Evolutionary conservation across 768 basidiomycete species (phyloP), one percentile per base, ranked within the genome.

Genomic region (Guyanaporus albipodus): DNA sequence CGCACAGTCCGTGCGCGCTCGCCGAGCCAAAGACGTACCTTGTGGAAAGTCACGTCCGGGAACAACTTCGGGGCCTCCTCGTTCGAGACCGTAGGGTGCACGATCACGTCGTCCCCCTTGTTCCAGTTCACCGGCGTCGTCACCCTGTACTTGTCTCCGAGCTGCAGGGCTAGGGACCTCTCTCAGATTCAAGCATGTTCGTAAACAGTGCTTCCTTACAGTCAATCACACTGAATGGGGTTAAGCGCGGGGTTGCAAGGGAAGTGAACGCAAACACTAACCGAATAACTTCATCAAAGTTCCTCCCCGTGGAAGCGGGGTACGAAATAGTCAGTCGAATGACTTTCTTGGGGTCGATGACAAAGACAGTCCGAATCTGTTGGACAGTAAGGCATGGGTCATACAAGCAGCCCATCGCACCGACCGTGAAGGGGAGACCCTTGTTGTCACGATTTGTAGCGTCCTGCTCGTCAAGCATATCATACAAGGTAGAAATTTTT

Each of bases 401-500:
- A 22, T 33, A 29, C 21, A 27, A 31, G 17, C 14, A 17, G 12
- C 28, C 11, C 15, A 22, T 38, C 8, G 15, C 46, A 49, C 45
- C 41, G 54, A 84, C 91, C 38, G 96, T 99, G 76, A 97, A 92
- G 18, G 96, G 96, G 35, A 97, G 77, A 38, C 93, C 91, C 68
- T 89, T 91, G 29, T 70, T 72, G 64, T 90, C 87, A 29, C 79
- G 76, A 71, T 91, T 99, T 44, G 92, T 94, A 34, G 85, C 79
- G 70, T 99, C 96, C 68, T 93, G 90, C 63, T 87, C 78, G 67
- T 98, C 96, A 47, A 98, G 77, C 95, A 97, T 97, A 64, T 96
- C 94, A 62, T 96, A 95, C 46, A 91, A 70, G 33, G 79, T 80
- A 8, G 91, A 86, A 38, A 97, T 78, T 62, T 78, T 85, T 67